Conservation (phyloP, 2,329 filamentous ascomycete species). For the Fusarium ambrosium region DNA sequence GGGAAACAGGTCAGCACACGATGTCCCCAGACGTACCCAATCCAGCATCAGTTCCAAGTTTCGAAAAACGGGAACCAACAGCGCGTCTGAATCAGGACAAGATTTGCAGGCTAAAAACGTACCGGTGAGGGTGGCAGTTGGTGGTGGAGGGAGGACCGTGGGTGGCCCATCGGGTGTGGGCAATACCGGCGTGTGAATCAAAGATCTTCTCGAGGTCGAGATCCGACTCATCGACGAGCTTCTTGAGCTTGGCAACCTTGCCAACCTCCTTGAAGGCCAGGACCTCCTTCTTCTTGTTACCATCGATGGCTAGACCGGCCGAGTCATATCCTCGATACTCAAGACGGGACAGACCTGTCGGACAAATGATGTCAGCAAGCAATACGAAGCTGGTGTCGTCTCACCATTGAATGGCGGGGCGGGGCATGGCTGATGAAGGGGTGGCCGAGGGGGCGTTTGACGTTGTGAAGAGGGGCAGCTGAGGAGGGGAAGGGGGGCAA, state of each 20-base stretch:
- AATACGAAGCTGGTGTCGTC: constrained; percentile 43
- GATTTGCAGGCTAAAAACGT: constrained; percentile 53
- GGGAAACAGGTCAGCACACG: constrained; percentile 40
- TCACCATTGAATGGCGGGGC: constrained; percentile 45
- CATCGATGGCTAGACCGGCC: constrained; percentile 93
- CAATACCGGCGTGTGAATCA: constrained; percentile 98
- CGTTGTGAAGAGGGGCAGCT: constrained; percentile 25
- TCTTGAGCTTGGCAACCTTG: constrained; percentile 97
- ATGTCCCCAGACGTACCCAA: constrained; percentile 14
- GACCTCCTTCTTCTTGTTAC: constrained; percentile 99
- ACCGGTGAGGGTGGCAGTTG: constrained; percentile 99
- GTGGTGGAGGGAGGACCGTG: constrained; percentile 92
- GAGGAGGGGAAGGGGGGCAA: constrained; percentile 30
- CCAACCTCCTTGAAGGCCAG: constrained; percentile 98
- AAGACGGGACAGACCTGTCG: constrained; percentile 87
- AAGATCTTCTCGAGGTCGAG: constrained; percentile 93
- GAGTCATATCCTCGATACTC: constrained; percentile 99
- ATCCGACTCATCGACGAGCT: constrained; percentile 87
- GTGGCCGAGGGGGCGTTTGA: constrained; percentile 27
- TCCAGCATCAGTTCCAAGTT: constrained; percentile 18
- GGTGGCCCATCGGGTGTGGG: constrained; percentile 99
- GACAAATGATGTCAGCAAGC: constrained; percentile 50
- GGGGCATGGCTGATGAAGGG: constrained; percentile 42
- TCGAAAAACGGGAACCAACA: background rate
- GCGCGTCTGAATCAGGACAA: background rate